A percentile compares a stretch with the other conserved stretches of the same genome.
These are phyloP conservation scores for Astrephomene gubernaculifera DNA, from an alignment of 139 green algal species.

Conservation along the genomic window DNA sequence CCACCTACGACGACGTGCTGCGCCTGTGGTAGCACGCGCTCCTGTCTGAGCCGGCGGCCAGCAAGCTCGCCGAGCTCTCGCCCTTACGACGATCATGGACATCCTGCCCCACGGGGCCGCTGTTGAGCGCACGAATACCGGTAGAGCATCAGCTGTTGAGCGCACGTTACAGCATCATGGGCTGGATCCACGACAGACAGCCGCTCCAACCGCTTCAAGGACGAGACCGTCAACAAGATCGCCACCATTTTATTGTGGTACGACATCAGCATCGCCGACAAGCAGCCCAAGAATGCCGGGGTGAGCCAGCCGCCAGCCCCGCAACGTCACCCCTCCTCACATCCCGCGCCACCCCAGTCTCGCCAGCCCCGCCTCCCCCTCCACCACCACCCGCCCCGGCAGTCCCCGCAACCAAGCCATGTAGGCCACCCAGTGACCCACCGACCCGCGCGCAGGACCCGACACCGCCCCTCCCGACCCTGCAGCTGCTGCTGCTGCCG, in stretches of 20 bases:
- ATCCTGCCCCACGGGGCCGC: no score
- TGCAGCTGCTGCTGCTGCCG: background rate
- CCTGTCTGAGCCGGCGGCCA: no score
- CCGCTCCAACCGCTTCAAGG: background rate
- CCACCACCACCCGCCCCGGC: conserved; percentile 19
- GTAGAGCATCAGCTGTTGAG: background rate
- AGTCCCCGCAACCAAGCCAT: conserved; percentile 23
- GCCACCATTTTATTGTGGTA: background rate
- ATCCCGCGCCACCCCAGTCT: conserved; percentile 11
- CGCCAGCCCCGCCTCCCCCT: background rate
- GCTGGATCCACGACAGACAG: background rate
- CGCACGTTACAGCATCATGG: background rate
- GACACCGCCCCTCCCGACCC: background rate
- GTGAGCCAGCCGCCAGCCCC: background rate
- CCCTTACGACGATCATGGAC: no score
- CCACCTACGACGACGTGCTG: no score
- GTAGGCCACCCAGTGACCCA: conserved; percentile 31
- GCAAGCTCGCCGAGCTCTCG: no score
- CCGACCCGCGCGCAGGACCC: background rate
- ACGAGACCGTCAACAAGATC: background rate
- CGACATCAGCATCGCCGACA: background rate
- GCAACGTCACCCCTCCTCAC: background rate
- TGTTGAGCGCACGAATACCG: no score
- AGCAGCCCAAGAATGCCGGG: background rate
- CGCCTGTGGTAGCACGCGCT: no score